Percentiles rank a stretch among this genome's conserved stretches.
Evolutionary conservation across 2,329 filamentous ascomycete genomes (phyloP).

Genomic region (Diaporthe caulivora): DNA sequence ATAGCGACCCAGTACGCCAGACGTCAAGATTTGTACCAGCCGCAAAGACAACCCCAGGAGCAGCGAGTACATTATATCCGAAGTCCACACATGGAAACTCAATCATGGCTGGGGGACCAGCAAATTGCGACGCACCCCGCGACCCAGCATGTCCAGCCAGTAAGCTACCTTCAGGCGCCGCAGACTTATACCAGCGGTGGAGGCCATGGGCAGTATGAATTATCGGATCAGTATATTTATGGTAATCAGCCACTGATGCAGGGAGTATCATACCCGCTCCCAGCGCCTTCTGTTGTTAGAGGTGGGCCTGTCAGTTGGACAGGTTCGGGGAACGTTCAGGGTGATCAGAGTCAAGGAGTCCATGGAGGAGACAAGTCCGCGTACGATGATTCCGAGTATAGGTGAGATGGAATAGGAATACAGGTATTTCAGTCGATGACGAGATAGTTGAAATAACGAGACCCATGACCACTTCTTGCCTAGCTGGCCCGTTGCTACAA

Average conservation of each 20-base stretch:
- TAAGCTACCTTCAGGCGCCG: background rate
- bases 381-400: background rate
- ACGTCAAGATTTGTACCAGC: background rate
- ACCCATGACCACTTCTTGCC: background rate
- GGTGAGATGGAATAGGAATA: background rate
- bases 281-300: background rate
- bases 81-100: background rate
- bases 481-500: background rate
- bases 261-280: background rate
- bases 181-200: background rate
- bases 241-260: background rate
- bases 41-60: background rate
- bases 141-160: background rate
- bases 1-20: background rate
- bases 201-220: background rate
- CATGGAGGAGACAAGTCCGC: background rate
- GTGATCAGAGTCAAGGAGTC: background rate
- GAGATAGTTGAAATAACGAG: background rate
- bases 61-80: background rate
- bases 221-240: background rate
- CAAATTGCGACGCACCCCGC: background rate
- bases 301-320: background rate
- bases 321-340: background rate
- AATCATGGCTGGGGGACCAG: background rate
- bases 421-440: too few relatives aligned